A percentile compares a stretch with the other conserved stretches of the same genome.
Evolutionary conservation across 108 stramenopile species (phyloP).

Genomic region (Cyclostephanos tholiformis): DNA sequence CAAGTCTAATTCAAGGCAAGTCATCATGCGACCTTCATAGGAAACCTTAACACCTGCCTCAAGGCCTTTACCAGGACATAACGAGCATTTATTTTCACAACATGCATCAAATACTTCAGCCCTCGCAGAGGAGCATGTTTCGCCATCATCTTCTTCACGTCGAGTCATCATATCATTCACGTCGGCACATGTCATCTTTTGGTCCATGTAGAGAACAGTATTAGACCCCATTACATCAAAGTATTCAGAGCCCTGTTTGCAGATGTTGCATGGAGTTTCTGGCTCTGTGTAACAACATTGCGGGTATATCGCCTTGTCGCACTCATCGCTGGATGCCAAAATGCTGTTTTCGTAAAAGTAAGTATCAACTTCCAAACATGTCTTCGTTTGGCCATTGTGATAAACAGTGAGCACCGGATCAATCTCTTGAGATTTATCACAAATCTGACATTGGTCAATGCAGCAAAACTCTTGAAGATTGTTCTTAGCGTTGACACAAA

Average conservation of each 20-base stretch:
- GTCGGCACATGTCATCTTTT: slow-evolving; percentile 34
- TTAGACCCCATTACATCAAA: slow-evolving; percentile 50
- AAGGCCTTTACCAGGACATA: slow-evolving; percentile 45
- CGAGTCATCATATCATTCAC: slow-evolving; percentile 36
- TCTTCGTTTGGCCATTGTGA: slow-evolving; percentile 44
- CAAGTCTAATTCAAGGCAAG: slow-evolving; percentile 50
- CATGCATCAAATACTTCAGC: slow-evolving; percentile 38
- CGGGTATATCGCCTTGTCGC: slow-evolving; percentile 13
- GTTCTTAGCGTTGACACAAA: slow-evolving; percentile 35
- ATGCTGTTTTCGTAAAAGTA: slow-evolving; percentile 42
- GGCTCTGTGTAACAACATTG: slow-evolving; percentile 41
- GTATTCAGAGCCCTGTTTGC: slow-evolving; percentile 31
- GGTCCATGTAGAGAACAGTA: slow-evolving; percentile 27
- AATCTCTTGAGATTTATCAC: slow-evolving; percentile 34
- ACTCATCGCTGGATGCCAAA: slow-evolving; percentile 40
- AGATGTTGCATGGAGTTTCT: slow-evolving; percentile 37
- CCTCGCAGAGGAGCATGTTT: slow-evolving; percentile 27
- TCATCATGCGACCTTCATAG: slow-evolving; percentile 45
- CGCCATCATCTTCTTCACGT: slow-evolving; percentile 36
- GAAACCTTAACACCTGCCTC: slow-evolving; percentile 49
- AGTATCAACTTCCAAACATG: slow-evolving; percentile 34
- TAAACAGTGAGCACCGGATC: slow-evolving; percentile 42
- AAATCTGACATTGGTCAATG: slow-evolving; percentile 48
- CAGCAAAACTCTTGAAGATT: slow-evolving; percentile 34
- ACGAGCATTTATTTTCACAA: slow-evolving; percentile 45